Evolutionary conservation across 1,139 yeast genomes (phyloP), one percentile per base, ranked within the genome.

Genomic region (Yamadazyma trypodendri): DNA sequence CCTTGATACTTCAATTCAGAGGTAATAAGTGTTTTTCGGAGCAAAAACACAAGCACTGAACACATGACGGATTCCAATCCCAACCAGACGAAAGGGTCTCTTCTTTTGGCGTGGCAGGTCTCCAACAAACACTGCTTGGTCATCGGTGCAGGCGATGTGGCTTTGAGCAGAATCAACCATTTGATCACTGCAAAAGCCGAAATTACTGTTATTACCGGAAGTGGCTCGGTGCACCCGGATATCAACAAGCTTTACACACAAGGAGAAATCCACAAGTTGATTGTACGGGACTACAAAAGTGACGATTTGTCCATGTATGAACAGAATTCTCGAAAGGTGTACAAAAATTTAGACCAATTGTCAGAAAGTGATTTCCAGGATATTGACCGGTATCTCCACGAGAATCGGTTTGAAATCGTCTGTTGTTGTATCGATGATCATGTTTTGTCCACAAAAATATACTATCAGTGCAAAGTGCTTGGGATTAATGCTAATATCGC

Each of bases 101-200:
- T 83, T 15, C 67, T 83, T 43, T 65, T 84, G 11, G 90, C 92
- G 6, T 83, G 85, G 84, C 89, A 83, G 58, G 80, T 84, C 28
- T 71, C 71, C 45, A 63, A 72, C 48, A 77, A 75, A 42, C 85
- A 77, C 49, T 86, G 84, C 18, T 66, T 86, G 17, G 85, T 86
- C 2, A 76, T 86, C 32, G 95, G 95, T 0, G 86, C 84, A 7
- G 95, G 95, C 5, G 88, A 83, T 36, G 95, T 87, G 9, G 96
- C 90, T 0, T 66, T 80, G 12, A 77, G 89, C 27, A 62, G 96
- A 40, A 76, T 86, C 11, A 67, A 73, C 37, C 86, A 84, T 52
- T 66, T 86, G 27, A 60, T 84, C 10, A 73, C 75, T 20, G 92
- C 95, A 1, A 76, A 80, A 45, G 92, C 94, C 5, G 66, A 65